Conservation (phyloP, 495 filamentous ascomycete genomes). For the Aspergillus asperescens region DNA sequence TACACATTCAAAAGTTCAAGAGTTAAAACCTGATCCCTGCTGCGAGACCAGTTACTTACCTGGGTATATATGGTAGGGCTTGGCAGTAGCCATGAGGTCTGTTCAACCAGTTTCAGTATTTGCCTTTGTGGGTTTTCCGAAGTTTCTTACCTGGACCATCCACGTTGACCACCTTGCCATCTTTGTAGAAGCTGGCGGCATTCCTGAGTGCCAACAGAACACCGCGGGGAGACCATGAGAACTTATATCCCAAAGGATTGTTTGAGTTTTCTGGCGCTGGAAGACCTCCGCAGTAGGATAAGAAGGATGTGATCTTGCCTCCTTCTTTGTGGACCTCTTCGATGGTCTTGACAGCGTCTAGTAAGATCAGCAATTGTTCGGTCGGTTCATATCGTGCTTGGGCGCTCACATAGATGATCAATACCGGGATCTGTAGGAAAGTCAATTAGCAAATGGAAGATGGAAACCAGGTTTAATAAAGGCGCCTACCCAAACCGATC, state of each 20-base stretch:
- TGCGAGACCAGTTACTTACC: no score
- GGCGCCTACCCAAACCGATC: slow-evolving; percentile 61
- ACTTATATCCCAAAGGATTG: slow-evolving; percentile 96
- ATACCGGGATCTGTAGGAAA: slow-evolving; percentile 44
- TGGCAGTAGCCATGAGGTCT: slow-evolving; percentile 80
- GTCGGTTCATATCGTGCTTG: no score
- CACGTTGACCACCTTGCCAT: slow-evolving; percentile 64
- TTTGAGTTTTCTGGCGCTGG: slow-evolving; percentile 76
- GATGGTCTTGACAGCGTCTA: slow-evolving; percentile 89
- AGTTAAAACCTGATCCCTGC: no score
- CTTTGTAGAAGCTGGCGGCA: slow-evolving; percentile 75
- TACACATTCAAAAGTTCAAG: no score
- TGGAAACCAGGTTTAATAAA: background rate
- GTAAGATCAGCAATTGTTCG: no score
- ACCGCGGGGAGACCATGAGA: slow-evolving; percentile 81
- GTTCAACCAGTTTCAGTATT: no score
- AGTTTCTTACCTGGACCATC: no score
- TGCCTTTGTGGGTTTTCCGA: no score
- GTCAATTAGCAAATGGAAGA: background rate
- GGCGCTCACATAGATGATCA: slow-evolving; percentile 78
- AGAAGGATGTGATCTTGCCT: slow-evolving; percentile 79
- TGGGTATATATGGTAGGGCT: slow-evolving; percentile 88
- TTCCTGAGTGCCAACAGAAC: slow-evolving; percentile 84
- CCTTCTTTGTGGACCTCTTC: slow-evolving; percentile 70
- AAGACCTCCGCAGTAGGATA: slow-evolving; percentile 85